Evolutionary conservation across 1,139 yeast genomes (phyloP), one percentile per base, ranked within the genome.

Genomic region (Hanseniaspora uvarum): DNA sequence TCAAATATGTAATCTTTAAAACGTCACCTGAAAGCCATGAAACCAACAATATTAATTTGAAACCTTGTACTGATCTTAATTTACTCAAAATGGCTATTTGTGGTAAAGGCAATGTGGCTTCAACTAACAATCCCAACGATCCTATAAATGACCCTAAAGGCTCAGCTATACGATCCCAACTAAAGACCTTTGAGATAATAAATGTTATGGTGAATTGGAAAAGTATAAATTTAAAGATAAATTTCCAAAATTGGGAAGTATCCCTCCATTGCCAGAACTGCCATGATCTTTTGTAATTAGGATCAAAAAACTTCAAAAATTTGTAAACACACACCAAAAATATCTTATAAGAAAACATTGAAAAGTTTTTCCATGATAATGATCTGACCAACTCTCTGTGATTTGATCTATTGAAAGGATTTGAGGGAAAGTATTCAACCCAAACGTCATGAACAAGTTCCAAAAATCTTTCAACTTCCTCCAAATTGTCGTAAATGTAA

Each of bases 1-100:
- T 61, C 56, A 87, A 72, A 65, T 85, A 87, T 51, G 81, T 71
- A 39, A 88, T 75, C 65, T 88, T 88, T 39, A 87, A 77, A 46
- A 83, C 70, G 68, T 88, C 96, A 52, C 96, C 96, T 57, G 92
- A 83, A 10, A 88, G 71, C 96, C 96, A 88, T 61, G 92, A 83
- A 31, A 86, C 70, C 48, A 88, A 67, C 51, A 88, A 70, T 37
- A 89, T 77, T 46, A 82, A 72, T 61, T 88, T 83, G 69, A 88
- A 87, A 58, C 92, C 92, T 59, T 83, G 83, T 6, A 84, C 80
- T 0, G 86, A 78, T 60, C 80, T 79, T 30, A 86, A 67, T 56
- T 89, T 73, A 63, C 80, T 76, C 55, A 86, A 76, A 56, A 86
- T 71, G 33, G 89, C 70, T 50, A 88, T 86, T 67, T 88, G 96